A percentile compares a stretch with the other conserved stretches of the same genome.
phyloP scores from a whole-genome alignment of 805 yeast genomes.

The Aciculoconidium aculeatum region DNA sequence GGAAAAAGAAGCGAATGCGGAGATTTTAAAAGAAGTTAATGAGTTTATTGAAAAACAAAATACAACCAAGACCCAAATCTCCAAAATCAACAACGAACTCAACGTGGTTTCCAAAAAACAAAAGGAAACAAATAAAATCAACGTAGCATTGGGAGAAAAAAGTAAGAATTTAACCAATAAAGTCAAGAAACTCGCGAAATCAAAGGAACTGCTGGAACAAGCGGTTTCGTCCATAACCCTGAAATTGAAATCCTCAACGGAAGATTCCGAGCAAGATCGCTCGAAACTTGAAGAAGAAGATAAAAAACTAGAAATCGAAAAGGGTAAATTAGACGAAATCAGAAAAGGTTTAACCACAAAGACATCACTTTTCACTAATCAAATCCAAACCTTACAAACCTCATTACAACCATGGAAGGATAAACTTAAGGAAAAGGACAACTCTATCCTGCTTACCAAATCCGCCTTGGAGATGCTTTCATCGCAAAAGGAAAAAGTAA shows the following conservation, averaged over 20 bases:
- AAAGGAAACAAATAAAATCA: constrained; percentile 38
- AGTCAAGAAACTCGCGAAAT: constrained; percentile 52
- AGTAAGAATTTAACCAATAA: constrained; percentile 58
- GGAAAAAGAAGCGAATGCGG: constrained; percentile 39
- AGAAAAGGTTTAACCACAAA: constrained; percentile 64
- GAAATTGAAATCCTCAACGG: constrained; percentile 40
- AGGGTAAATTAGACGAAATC: constrained; percentile 52
- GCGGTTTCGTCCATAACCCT: constrained; percentile 40
- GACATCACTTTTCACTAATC: constrained; percentile 60
- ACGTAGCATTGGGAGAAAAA: constrained; percentile 72
- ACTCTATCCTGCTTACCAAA: constrained; percentile 58
- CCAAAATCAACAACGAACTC: constrained; percentile 19
- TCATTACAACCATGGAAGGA: constrained; percentile 81
- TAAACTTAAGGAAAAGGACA: constrained; percentile 54
- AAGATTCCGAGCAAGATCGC: constrained; percentile 39
- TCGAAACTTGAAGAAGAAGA: constrained; percentile 42
- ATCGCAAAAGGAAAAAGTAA: constrained; percentile 39
- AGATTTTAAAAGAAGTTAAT: constrained; percentile 22
- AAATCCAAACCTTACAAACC: constrained; percentile 58
- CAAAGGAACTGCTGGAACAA: constrained; percentile 42
- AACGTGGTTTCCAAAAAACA: constrained; percentile 20
- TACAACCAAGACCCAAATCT: constrained; percentile 19
- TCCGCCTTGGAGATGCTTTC: constrained; percentile 58
- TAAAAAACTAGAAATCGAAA: constrained; percentile 46
- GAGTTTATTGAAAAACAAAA: constrained; percentile 29